phyloP scores from a whole-genome alignment of 768 basidiomycete species.

The Collybiopsis confluens region DNA sequence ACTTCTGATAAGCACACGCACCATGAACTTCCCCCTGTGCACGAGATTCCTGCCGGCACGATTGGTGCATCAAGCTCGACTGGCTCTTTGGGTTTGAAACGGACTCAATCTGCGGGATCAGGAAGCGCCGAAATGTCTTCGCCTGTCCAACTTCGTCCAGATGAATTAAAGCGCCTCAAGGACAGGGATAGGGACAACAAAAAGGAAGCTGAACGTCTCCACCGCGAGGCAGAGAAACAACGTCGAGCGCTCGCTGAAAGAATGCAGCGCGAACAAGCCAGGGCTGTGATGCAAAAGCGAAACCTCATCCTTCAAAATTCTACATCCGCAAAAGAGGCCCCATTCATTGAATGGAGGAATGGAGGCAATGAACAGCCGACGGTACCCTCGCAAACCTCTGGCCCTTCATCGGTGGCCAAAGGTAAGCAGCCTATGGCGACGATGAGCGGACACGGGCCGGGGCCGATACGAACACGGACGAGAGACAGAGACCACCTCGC shows the following conservation, averaged over 20 bases:
- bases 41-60: slow-evolving; percentile 49
- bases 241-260: slow-evolving; percentile 72
- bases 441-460: slow-evolving; percentile 15
- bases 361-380: slow-evolving; percentile 37
- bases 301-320: slow-evolving; percentile 57
- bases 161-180: not conserved
- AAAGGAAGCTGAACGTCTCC: slow-evolving; percentile 76
- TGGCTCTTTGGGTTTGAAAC: slow-evolving; percentile 60
- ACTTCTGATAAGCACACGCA: slow-evolving; percentile 64
- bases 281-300: slow-evolving; percentile 90
- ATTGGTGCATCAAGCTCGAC: slow-evolving; percentile 40
- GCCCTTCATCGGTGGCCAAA: not conserved
- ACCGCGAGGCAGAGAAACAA: slow-evolving; percentile 80
- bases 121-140: slow-evolving; percentile 52
- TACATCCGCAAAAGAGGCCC: slow-evolving; percentile 24
- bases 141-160: slow-evolving; percentile 23
- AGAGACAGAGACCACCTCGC: slow-evolving; percentile 40
- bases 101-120: slow-evolving; percentile 73
- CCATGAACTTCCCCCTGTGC: slow-evolving; percentile 61
- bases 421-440: not conserved
- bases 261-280: slow-evolving; percentile 80
- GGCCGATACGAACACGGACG: slow-evolving; percentile 47
- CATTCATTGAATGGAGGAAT: slow-evolving; percentile 62
- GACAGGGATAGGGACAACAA: slow-evolving; percentile 50
- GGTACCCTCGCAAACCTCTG: slow-evolving; percentile 26